Base-by-base conservation (phyloP, 2,329 filamentous ascomycete species). In the Mollisia scopiformis region DNA sequence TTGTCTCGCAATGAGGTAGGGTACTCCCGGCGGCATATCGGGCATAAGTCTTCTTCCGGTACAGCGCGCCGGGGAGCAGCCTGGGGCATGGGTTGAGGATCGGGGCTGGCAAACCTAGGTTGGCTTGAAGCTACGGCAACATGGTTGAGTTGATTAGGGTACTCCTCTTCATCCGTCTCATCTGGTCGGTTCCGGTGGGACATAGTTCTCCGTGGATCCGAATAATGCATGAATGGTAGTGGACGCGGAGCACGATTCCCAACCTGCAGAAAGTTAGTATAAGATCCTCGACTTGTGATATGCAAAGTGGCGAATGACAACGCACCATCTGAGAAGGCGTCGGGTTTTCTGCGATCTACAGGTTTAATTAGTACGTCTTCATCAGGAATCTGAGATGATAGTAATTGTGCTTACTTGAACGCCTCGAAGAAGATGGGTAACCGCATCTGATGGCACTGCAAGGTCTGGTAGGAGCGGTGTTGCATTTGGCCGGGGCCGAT, bases 21-120 rank as follows among this genome's bases (percentile, higher is more conserved):
- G 14, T 50, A 31, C 2, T 25, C 46, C n/a, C 35, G 30, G 4
- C 47, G 55, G 68, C 91, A 94, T 47, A 93, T 84, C 0, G 90
- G 90, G 63, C 91, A 94, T 69, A 92, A 88, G 71, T 93, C 90
- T 71, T 93, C 90, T 72, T 93, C 91, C 6, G 81, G 79, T 69
- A 84, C 80, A 58, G 82, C 84, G 1, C 60, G 68, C 25, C 64
- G 58, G 46, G 58, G 59, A 16, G 70, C 62, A 6, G 67, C 61
- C 21, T 65, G 61, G 47, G 53, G 8, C 33, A 25, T 47, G 33
- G 62, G 2, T 39, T 55, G 25, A 8, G 27, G 56, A 13, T 19
- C 46, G 11, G 49, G 50, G 10, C 35, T 28, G 10, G 31, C 47
- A 39, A 30, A 37, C 19, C 27, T 33, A 30, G 8, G n/a, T n/a